Base-by-base conservation (phyloP, 2,329 filamentous ascomycete species). In the Verticillium tricorpus region DNA sequence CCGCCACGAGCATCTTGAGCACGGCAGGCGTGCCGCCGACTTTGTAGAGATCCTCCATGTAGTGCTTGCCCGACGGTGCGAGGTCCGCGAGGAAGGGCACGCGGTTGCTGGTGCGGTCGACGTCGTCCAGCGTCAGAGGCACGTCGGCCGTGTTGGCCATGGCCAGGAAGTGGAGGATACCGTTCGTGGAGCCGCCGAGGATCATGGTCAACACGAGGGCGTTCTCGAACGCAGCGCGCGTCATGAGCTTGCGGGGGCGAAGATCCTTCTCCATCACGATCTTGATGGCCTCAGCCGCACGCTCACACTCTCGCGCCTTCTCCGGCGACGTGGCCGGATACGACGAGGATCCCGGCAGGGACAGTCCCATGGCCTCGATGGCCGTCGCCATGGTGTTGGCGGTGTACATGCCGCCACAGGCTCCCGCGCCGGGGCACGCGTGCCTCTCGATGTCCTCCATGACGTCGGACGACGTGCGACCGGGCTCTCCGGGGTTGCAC, bases 371-470 rank as follows among this genome's bases (percentile, higher is more conserved):
- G 52, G 91, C 91, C 78, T 97, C 92, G 66, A 96, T 92, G 15
- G 91, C 91, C 0, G 91, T 94, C 4, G 92, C 91, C 91, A 97
- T 94, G 28, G 92, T 96, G 77, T 96, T 96, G 66, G 93, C 93
- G 1, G 93, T 97, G 78, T 93, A 97, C 93, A 96, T 93, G 68
- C 90, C 90, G 66, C 89, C 90, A 66, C 90, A 93, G 37, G 90
- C 90, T 45, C 90, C 90, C 50, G 75, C 73, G 37, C 78, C 78
- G 55, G 77, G 77, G 73, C 93, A 96, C 2, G 92, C 88, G 70
- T 95, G 84, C 65, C 80, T 81, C 77, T 93, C 90, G 57, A 96
- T 86, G 72, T 97, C 94, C 32, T 89, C 86, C 79, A 96, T 85
- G 61, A 96, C 91, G 68, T 96, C 91, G 62, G 88, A 85, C 59